Conservation (phyloP, 192 early-diverging fungal species). For the Umbelopsis sp. region DNA sequence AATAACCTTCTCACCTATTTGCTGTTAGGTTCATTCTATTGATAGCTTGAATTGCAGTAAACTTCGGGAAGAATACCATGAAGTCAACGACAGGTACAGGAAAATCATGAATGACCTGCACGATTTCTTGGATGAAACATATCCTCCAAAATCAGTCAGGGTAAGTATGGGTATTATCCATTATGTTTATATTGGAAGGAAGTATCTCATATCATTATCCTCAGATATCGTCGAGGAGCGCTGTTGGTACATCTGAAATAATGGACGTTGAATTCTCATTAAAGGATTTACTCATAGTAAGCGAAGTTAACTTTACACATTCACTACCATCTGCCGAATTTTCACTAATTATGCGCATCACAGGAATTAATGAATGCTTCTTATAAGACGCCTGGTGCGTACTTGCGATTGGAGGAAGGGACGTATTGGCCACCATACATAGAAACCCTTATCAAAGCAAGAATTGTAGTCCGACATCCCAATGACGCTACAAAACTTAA, state of each 20-base stretch:
- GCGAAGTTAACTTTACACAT: background rate
- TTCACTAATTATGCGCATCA: background rate
- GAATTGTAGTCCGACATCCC: conserved; percentile 52
- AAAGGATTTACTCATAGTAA: conserved; percentile 24
- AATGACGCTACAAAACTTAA: conserved; percentile 42
- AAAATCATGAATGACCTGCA: conserved; percentile 19
- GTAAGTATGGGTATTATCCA: background rate
- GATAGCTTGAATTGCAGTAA: background rate
- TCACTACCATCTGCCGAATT: background rate
- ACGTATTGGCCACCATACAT: conserved; percentile 54
- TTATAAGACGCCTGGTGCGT: conserved; percentile 42
- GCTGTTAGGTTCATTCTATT: background rate
- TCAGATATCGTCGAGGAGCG: background rate
- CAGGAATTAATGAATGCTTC: conserved; percentile 59
- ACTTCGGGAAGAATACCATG: conserved; percentile 1
- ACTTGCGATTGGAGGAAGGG: conserved; percentile 42
- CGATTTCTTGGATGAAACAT: conserved; percentile 35
- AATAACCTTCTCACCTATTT: background rate
- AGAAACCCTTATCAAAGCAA: conserved; percentile 52
- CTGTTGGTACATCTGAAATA: background rate
- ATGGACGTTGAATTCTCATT: conserved; percentile 19
- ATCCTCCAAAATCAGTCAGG: conserved; percentile 25
- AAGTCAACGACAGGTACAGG: background rate
- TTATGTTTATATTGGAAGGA: background rate
- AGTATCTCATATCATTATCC: background rate